Conservation (phyloP, 305 asterid species). For the Rubia balearica region DNA sequence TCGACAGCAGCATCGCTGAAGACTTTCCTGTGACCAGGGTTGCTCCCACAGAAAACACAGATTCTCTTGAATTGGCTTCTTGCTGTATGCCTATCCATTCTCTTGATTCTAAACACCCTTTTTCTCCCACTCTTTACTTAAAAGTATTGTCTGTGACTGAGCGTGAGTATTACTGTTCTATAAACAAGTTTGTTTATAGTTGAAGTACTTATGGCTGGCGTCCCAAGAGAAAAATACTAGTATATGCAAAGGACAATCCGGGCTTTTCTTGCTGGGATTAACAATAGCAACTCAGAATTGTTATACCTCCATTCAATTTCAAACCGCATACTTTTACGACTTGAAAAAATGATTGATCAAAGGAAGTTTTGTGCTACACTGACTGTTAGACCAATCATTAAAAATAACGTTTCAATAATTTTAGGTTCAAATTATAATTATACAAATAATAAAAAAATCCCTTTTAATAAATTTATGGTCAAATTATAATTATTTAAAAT, state of each 20-base stretch:
- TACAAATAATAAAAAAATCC: too few species aligned
- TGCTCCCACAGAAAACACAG: constrained; percentile 96
- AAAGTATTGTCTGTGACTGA: background rate
- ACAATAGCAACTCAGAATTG: constrained; percentile 19
- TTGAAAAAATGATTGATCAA: too few species aligned
- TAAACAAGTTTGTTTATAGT: background rate
- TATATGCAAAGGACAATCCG: constrained; percentile 28
- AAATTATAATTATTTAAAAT: too few species aligned
- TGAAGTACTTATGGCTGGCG: background rate
- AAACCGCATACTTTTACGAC: too few species aligned
- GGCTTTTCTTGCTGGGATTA: constrained; percentile 33
- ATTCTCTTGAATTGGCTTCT: constrained; percentile 73
- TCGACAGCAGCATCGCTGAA: constrained; percentile 97
- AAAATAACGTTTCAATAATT: too few species aligned
- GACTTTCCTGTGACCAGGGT: constrained; percentile 79
- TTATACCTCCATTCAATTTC: background rate
- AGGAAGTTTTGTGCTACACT: too few species aligned
- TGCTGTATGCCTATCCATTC: constrained; percentile 52
- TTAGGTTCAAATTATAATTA: too few species aligned
- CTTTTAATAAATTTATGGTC: too few species aligned
- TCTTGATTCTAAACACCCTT: constrained; percentile 1
- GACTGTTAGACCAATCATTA: too few species aligned
- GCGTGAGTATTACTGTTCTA: background rate
- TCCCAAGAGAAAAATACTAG: constrained; percentile 6
- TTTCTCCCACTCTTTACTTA: background rate